Evolutionary conservation across 2,329 filamentous ascomycete genomes (phyloP), one percentile per base, ranked within the genome.

Genomic region (Calonectria pauciramosa): DNA sequence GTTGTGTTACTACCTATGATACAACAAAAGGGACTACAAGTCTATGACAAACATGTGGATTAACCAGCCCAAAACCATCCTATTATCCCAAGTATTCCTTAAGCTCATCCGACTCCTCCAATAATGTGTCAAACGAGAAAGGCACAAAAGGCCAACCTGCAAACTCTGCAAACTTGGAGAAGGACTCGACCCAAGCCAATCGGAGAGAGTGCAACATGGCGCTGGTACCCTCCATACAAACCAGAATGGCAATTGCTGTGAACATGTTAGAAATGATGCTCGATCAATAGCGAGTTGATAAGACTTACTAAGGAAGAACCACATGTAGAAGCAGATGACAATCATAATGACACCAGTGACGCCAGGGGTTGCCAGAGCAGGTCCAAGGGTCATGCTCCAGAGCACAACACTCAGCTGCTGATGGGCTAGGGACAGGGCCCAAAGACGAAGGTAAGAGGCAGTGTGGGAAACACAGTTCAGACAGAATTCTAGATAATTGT

Each of bases 391-490:
- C 97, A 99, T 99, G 81, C 91, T 91, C 97, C 97, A 99, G 63
- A 99, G 91, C 77, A 99, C 97, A 78, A 96, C 94, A 64, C 95
- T 98, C 75, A 99, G 93, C 90, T 99, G 97, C 86, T 99, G 97
- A 89, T 99, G 97, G 38, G 97, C 97, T 74, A 99, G 93, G 2
- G 97, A 99, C 80, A 99, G 87, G 38, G 97, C 97, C 97, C 97
- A 99, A 56, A 99, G 94, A 89, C 97, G 97, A 63, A 99, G 94
- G 87, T 99, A 99, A 1, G 97, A 99, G 6, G 97, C 97, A 6
- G 97, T 99, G 87, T 99, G 97, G 36, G 97, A 99, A 77, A 99
- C 96, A 85, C 96, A 99, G 90, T 99, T 99, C 81, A 99, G 91
- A 84, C 97, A 99, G 89, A 99, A 99, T 90, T 99, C 95, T 96